phyloP scores from a whole-genome alignment of 306 rosid species.

The Cajanus cajan region DNA sequence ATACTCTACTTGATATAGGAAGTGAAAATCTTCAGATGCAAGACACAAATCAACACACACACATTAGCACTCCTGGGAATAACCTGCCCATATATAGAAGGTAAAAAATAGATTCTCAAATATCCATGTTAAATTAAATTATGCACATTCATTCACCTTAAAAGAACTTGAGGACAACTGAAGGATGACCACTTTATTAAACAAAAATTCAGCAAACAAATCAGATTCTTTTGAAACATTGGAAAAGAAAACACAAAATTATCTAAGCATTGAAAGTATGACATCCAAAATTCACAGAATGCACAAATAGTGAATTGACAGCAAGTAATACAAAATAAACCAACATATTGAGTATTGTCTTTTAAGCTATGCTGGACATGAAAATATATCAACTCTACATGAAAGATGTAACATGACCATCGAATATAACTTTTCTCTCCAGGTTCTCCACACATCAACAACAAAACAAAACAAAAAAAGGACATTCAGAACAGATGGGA shows the following conservation, averaged over 20 bases:
- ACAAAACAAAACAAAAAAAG: not conserved
- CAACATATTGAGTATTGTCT: not conserved
- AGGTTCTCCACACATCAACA: not conserved
- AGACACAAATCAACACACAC: not conserved
- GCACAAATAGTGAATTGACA: not conserved
- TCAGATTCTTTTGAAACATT: not conserved
- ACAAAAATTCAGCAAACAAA: not conserved
- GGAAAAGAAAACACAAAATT: not conserved
- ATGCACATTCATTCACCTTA: not conserved
- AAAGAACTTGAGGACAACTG: not conserved
- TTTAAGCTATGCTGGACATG: not conserved
- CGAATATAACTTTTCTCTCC: not conserved
- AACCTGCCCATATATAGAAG: not conserved
- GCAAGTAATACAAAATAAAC: not conserved
- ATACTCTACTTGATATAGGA: constrained; percentile 2
- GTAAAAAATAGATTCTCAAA: not conserved
- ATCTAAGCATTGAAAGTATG: not conserved
- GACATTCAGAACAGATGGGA: not conserved
- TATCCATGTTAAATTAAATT: not conserved
- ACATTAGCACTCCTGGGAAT: not conserved
- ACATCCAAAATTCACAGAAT: not conserved
- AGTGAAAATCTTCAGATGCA: not conserved
- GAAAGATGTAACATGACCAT: not conserved
- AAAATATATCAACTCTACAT: constrained; percentile 12
- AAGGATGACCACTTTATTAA: not conserved